Evolutionary conservation across 2,329 filamentous ascomycete species (phyloP), one percentile per base, ranked within the genome.

Genomic region (Trematosphaeria pertusa): DNA sequence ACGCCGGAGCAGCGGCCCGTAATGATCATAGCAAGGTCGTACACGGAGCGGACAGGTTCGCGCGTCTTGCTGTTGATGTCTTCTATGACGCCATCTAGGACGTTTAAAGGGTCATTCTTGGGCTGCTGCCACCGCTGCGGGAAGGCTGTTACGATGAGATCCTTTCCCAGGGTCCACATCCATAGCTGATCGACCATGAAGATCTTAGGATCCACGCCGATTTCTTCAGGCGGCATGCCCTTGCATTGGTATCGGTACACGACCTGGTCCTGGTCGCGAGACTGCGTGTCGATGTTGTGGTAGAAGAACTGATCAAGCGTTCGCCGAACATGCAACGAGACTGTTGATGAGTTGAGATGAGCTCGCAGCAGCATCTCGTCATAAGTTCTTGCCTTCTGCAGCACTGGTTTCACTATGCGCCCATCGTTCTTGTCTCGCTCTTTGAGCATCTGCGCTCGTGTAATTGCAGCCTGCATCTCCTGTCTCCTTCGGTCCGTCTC

Each of bases 151-250:
- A 87, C 77, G 14, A 87, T 78, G 12, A 86, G 69, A 46, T 85
- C 83, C 62, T 73, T 74, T 9, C 80, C 72, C 1, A 87, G 60
- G 3, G 85, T 75, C 81, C 83, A 86, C 62, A 87, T 78, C 85
- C 85, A 87, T 1, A 88, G 71, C 56, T 87, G 85, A 61, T 87
- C 85, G 0, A 87, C 84, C 84, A 87, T 87, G 62, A 85, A 85
- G 2, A 87, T 79, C 50, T 85, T 85, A 1, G 77, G 76, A 44
- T 84, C 80, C 2, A 68, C 70, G 64, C 61, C 60, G 12, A 62
- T 64, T 32, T 61, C 58, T 20, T 69, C 46, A 12, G 53, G 32
- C 9, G 55, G 48, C 41, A 43, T 37, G 19, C 57, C 58, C 42
- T 74, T 73, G 24, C 67, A 73, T 52, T 79, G 76, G 54, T 86